Base-by-base conservation (phyloP, 768 basidiomycete species). In the Amanita brunnescens region DNA sequence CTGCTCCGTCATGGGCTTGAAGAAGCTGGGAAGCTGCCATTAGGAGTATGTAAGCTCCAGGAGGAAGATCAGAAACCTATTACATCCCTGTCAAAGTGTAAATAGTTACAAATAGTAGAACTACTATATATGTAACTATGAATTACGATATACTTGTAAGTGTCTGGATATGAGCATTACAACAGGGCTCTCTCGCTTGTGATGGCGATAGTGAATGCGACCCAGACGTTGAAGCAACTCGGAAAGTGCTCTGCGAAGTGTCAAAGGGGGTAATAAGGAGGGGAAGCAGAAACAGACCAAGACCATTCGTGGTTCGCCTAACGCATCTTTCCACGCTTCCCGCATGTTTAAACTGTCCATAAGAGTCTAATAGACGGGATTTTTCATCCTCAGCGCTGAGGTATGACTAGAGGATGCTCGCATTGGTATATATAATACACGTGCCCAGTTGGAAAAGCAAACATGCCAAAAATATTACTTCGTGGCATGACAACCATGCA, bases 381-480 rank as follows among this genome's bases (percentile, higher is more conserved):
- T n/a, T n/a, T n/a, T n/a, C n/a, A n/a, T n/a, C n/a, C 3, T 29
- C 21, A 16, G 9, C 9, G 40, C 16, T 29, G n/a, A 9, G 26
- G 5, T 20, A 6, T n/a, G 13, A 29, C 2, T 10, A 18, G 18
- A n/a, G 6, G 26, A n/a, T n/a, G n/a, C 57, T 45, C 45, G 53
- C 57, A 30, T 44, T 55, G 1, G 57, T 55, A 13, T 57, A 57
- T 14, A 54, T 55, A n/a, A n/a, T n/a, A n/a, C n/a, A n/a, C n/a
- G 12, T 54, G 51, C 3, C 57, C 54, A 3, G 53, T 39, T 29
- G 54, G 51, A 23, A 55, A 45, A 20, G 45, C 35, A 23, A 57
- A 57, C 48, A 53, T 46, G 24, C 29, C 32, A 32, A 37, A 53
- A 13, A 57, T 5, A 35, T 55, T 55, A 18, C 46, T 53, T 20